Evolutionary conservation across 1,284 basidiomycete genomes (phyloP).

Genomic region (Veloporphyrellus conicus): DNA sequence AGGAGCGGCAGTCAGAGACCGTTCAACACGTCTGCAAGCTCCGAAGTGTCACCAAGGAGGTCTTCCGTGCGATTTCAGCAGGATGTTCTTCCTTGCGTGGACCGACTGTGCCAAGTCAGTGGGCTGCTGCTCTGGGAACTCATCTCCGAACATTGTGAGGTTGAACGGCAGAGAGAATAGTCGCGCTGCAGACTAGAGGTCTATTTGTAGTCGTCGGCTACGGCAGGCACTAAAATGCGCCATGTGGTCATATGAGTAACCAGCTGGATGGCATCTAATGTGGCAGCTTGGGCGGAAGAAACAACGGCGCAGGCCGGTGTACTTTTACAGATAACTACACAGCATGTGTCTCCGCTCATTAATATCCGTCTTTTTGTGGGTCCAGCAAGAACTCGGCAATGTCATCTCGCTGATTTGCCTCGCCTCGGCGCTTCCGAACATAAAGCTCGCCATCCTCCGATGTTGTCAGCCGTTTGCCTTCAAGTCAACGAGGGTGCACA

Average conservation of each 20-base stretch:
- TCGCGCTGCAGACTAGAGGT: constrained; percentile 16
- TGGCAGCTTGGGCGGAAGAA: neutral
- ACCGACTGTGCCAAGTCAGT: constrained; percentile 19
- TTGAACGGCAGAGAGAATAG: neutral
- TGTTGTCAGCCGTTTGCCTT: constrained; percentile 1
- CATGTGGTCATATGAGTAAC: constrained; percentile 8
- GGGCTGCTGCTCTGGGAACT: constrained; percentile 20
- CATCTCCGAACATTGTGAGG: constrained; percentile 28
- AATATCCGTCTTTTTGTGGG: constrained; percentile 1
- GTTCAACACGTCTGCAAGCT: constrained; percentile 5
- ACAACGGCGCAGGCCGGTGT: neutral
- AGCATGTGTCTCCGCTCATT: neutral
- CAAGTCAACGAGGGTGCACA: constrained; percentile 4
- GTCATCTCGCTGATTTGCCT: constrained; percentile 30
- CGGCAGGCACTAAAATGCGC: neutral
- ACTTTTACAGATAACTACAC: neutral
- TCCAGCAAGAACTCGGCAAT: constrained; percentile 39
- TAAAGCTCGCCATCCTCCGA: constrained; percentile 20
- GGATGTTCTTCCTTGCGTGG: constrained; percentile 61
- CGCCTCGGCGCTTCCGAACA: constrained; percentile 20
- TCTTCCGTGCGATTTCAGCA: constrained; percentile 79
- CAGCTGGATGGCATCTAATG: constrained; percentile 1
- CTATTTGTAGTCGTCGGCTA: constrained; percentile 37
- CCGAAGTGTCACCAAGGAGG: constrained; percentile 61
- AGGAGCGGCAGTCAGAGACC: constrained; percentile 12